phyloP scores from a whole-genome alignment of 2,329 filamentous ascomycete genomes.

The Paracorniculantispora psalliotae region DNA sequence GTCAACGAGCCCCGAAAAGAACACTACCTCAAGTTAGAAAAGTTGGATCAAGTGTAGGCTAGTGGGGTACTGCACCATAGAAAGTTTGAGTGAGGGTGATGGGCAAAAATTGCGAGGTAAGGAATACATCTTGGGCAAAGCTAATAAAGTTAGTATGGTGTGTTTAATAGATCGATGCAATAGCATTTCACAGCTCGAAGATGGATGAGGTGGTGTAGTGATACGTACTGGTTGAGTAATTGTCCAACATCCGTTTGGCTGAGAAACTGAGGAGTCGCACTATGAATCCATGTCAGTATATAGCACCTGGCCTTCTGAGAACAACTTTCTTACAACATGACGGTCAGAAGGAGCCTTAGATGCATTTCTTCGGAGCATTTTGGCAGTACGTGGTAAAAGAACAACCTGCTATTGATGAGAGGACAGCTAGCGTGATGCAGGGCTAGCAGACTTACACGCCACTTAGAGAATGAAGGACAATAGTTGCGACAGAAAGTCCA shows the following conservation, averaged over 20 bases:
- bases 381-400: background rate
- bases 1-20: slow-evolving; percentile 35
- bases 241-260: background rate
- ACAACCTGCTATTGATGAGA: background rate
- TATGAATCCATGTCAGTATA: background rate
- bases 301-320: too few relatives aligned
- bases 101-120: background rate
- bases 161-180: background rate
- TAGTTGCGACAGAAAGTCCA: background rate
- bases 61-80: background rate
- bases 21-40: slow-evolving; percentile 18
- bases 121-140: background rate
- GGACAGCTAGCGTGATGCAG: too few relatives aligned
- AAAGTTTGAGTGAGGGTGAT: background rate
- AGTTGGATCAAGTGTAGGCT: background rate
- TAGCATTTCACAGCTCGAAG: too few relatives aligned
- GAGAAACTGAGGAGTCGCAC: background rate
- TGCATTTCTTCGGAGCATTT: background rate
- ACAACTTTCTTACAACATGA: background rate
- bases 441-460: background rate
- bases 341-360: background rate
- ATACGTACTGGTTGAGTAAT: background rate
- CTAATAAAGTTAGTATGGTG: background rate
- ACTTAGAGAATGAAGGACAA: background rate
- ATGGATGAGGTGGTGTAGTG: too few relatives aligned